phyloP scores from a whole-genome alignment of 495 filamentous ascomycete genomes.

The Gamarada debralockiae region DNA sequence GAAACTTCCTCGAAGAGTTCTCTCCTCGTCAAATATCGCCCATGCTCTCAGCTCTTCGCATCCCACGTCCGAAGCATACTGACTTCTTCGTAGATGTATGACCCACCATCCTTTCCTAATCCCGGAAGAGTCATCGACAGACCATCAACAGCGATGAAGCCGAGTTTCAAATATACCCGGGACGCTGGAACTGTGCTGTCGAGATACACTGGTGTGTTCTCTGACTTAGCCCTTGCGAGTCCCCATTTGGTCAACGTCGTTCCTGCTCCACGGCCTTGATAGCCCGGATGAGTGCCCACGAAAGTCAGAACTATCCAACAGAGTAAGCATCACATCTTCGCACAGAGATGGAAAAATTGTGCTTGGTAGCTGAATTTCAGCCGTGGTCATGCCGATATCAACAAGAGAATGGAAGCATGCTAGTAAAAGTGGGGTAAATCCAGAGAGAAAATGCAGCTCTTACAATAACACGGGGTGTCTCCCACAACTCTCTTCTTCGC shows the following conservation, averaged over 20 bases:
- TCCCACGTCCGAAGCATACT: slow-evolving; percentile 15
- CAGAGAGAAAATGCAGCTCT: slow-evolving; percentile 8
- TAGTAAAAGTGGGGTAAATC: not conserved
- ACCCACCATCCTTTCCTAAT: not conserved
- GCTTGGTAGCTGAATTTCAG: not conserved
- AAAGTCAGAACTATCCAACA: slow-evolving; percentile 35
- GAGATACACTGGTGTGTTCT: slow-evolving; percentile 36
- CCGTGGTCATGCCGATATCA: not conserved
- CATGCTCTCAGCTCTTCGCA: slow-evolving; percentile 1
- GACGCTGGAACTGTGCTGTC: slow-evolving; percentile 39
- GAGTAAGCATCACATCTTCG: not conserved
- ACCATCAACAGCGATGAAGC: slow-evolving; percentile 28
- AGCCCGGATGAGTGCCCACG: slow-evolving; percentile 37
- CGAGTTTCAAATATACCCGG: slow-evolving; percentile 36
- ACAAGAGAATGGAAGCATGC: not conserved
- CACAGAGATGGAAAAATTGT: not conserved
- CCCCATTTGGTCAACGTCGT: slow-evolving; percentile 32
- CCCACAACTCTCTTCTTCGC: slow-evolving; percentile 29
- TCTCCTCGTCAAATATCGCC: slow-evolving; percentile 50
- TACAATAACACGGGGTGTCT: slow-evolving; percentile 29
- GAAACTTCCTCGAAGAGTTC: slow-evolving; percentile 44
- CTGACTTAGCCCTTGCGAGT: slow-evolving; percentile 31
- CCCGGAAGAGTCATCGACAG: slow-evolving; percentile 10
- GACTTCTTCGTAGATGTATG: slow-evolving; percentile 13
- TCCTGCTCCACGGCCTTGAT: slow-evolving; percentile 38